Base-by-base conservation (phyloP, 2,329 filamentous ascomycete genomes). In the Fusarium marasasianum region DNA sequence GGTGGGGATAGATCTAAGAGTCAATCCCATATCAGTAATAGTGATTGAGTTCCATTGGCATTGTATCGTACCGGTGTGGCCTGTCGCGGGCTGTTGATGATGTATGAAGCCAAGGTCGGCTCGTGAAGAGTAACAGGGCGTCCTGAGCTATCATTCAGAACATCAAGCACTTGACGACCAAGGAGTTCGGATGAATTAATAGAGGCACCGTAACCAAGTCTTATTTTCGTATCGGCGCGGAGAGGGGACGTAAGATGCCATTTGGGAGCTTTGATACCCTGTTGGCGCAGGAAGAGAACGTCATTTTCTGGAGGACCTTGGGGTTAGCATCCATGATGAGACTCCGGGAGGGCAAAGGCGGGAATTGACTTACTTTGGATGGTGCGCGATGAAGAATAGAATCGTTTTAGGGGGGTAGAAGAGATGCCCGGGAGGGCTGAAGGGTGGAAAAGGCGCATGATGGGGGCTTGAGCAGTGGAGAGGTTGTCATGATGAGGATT, bases 101-200 rank as follows among this genome's bases (percentile, higher is more conserved):
- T 89, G 83, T 95, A 95, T 81, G 94, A 91, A 54, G 91, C 91
- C 64, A 96, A 83, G 1, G 91, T 91, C 22, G 93, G 92, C 72
- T 90, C 88, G 61, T 89, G 87, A 45, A 94, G 78, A 68, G 90
- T 85, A 66, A 89, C 90, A 9, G 85, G 79, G 15, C 83, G 79
- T 37, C 86, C 86, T 8, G 75, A 88, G 71, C 83, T 86, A 53
- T 91, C 88, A 43, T 82, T 80, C 17, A 94, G 83, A n/a, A 86
- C 78, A 73, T 93, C 90, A 69, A 92, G 87, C 9, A 88, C 80
- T 45, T 83, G 82, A 71, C 87, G 89, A 44, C 92, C 92, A 76
- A 95, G 92, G 63, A 95, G 88, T 43, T 90, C 86, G 59, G 83
- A 81, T 60, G 89, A 87, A 0, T 80, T 71, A 17, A 92, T 76